Base-by-base conservation (phyloP, 2,329 filamentous ascomycete genomes). In the Aspergillus ochraceoroseus region DNA sequence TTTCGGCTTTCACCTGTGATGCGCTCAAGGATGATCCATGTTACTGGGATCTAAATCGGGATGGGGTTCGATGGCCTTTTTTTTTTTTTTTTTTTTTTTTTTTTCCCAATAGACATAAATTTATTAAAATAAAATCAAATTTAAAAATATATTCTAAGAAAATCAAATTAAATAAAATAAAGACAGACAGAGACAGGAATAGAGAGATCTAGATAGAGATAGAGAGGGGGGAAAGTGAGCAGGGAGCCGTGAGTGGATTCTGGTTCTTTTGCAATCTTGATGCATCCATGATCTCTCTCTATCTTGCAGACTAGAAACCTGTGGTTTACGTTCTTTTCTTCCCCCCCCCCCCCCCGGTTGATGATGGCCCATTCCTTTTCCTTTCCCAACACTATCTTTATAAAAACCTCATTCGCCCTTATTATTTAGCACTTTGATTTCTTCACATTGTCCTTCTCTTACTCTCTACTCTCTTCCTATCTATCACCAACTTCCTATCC, bases 1-100 rank as follows among this genome's bases (percentile, higher is more conserved):
- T 53, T 53, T 53, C 48, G 51, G 47, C 46, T 47, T 41, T 48
- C 46, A 32, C 44, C 46, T 41, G 47, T 45, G 49, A 50, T 50
- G 47, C 45, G 43, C 41, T 48, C 48, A 48, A 44, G 50, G 51
- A 52, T 53, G 41, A 53, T 50, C 48, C 48, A 53, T 53, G 51
- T 37, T 52, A 32, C 35, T 48, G 51, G 49, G 34, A 41, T 14
- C 19, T 26, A 36, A 41, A 49, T 43, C 44, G 27, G 47, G 44
- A 41, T 41, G 37, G 23, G 38, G 32, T 32, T 46, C 27, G 36
- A 46, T 41, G 36, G 35, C 13, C 28, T 23, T 32, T 32, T 32
- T n/a, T n/a, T n/a, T n/a, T n/a, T n/a, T n/a, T n/a, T n/a, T n/a
- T n/a, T n/a, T n/a, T n/a, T n/a, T n/a, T n/a, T n/a, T n/a, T n/a